phyloP scores from a whole-genome alignment of 352 stramenopile species.

The Phytophthora kernoviae region DNA sequence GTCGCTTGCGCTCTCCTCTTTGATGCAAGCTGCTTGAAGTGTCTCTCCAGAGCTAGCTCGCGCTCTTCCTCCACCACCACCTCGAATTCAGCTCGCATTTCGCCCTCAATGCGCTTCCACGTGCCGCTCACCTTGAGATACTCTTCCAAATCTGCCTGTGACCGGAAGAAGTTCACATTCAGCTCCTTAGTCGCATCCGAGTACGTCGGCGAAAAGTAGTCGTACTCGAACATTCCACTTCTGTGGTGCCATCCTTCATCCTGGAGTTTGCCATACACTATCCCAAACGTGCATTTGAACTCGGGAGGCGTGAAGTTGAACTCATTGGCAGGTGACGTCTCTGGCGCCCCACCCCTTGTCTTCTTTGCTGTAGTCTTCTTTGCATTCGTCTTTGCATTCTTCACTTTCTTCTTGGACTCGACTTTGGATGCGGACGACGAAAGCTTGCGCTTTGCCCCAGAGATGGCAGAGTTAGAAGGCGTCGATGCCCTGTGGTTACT shows the following conservation, averaged over 20 bases:
- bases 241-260: conserved; percentile 63
- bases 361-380: conserved; percentile 37
- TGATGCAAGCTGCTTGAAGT: conserved; percentile 11
- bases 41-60: conserved; percentile 44
- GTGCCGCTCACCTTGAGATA: conserved; percentile 63
- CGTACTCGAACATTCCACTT: conserved; percentile 71
- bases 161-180: conserved; percentile 74
- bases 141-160: conserved; percentile 54
- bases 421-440: conserved; percentile 28
- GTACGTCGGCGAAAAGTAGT: conserved; percentile 81
- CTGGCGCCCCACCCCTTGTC: conserved; percentile 18
- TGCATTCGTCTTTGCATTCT: conserved; percentile 28
- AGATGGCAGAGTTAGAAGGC: conserved; percentile 10
- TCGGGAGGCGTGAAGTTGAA: conserved; percentile 59
- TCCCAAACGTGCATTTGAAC: conserved; percentile 73
- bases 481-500: conserved; percentile 26
- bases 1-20: conserved; percentile 8
- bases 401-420: conserved; percentile 24
- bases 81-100: conserved; percentile 59
- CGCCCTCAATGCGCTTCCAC: conserved; percentile 63
- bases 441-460: conserved; percentile 35
- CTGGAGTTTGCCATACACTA: conserved; percentile 68
- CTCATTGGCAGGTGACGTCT: conserved; percentile 23
- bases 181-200: conserved; percentile 53
- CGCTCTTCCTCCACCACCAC: conserved; percentile 58